Conservation (phyloP, 805 yeast genomes). For the Kuraishia borneana region DNA sequence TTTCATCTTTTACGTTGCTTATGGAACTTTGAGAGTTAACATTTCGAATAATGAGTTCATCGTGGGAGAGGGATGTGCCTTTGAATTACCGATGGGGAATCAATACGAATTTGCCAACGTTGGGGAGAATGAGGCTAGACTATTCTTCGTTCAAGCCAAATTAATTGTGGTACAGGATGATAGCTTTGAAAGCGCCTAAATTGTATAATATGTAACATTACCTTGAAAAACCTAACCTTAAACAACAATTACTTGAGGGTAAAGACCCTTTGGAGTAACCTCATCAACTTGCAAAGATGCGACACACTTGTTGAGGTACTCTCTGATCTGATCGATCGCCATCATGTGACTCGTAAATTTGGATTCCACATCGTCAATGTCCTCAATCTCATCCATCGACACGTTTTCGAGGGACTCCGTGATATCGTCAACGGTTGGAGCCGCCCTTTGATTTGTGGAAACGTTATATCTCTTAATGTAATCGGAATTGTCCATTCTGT, state of each 20-base stretch:
- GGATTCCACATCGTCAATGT: neutral
- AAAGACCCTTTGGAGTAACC: neutral
- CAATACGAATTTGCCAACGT: slow-evolving; percentile 57
- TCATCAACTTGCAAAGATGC: neutral
- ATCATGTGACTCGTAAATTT: neutral
- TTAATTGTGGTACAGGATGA: neutral
- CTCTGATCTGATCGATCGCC: neutral
- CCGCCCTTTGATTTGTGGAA: neutral
- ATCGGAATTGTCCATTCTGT: neutral
- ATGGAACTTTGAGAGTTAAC: slow-evolving; percentile 61
- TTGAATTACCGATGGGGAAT: slow-evolving; percentile 73
- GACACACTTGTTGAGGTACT: neutral
- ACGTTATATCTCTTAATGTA: neutral
- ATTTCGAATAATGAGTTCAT: slow-evolving; percentile 47
- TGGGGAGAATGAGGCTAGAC: slow-evolving; percentile 42
- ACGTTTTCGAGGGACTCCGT: neutral
- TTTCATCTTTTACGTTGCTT: slow-evolving; percentile 64
- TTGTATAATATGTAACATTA: too few relatives aligned
- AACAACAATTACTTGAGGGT: neutral
- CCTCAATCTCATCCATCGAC: neutral
- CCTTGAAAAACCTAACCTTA: neutral
- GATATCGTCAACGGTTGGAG: neutral
- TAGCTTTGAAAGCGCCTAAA: neutral
- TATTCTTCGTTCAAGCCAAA: slow-evolving; percentile 69
- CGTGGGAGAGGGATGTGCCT: slow-evolving; percentile 63